phyloP scores from a whole-genome alignment of 2,329 filamentous ascomycete genomes.

The Botrytis tulipae region DNA sequence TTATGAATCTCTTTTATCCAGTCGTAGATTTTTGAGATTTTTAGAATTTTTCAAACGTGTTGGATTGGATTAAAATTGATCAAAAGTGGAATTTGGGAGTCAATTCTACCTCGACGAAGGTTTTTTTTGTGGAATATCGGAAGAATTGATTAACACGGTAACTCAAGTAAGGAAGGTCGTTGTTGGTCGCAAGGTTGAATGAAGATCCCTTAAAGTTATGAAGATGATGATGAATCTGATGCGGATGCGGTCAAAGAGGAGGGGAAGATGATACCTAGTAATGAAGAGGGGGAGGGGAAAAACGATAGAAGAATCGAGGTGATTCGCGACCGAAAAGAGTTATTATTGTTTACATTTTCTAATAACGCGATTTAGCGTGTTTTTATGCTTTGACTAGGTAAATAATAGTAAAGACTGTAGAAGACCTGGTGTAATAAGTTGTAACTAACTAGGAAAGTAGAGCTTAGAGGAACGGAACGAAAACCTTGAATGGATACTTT shows the following conservation, averaged over 20 bases:
- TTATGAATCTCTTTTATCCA: background rate
- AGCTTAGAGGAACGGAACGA: background rate
- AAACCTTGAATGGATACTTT: background rate
- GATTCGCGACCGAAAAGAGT: background rate
- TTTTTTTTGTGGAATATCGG: background rate
- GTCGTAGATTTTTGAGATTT: background rate
- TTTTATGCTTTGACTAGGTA: background rate
- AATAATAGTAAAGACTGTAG: background rate
- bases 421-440: too few relatives aligned
- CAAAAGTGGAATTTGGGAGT: background rate
- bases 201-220: background rate
- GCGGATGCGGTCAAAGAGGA: background rate
- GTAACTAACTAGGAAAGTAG: too few relatives aligned
- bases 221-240: background rate
- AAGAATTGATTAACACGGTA: background rate
- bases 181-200: slow-evolving; percentile 5
- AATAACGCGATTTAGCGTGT: slow-evolving; percentile 4
- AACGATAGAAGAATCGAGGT: background rate
- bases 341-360: slow-evolving; percentile 19
- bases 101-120: background rate
- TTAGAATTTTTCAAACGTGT: background rate
- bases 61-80: background rate
- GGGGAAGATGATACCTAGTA: background rate
- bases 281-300: background rate
- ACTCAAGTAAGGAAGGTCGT: slow-evolving; percentile 4